phyloP scores from a whole-genome alignment of 805 yeast genomes.

The Ogataea polymorpha region DNA sequence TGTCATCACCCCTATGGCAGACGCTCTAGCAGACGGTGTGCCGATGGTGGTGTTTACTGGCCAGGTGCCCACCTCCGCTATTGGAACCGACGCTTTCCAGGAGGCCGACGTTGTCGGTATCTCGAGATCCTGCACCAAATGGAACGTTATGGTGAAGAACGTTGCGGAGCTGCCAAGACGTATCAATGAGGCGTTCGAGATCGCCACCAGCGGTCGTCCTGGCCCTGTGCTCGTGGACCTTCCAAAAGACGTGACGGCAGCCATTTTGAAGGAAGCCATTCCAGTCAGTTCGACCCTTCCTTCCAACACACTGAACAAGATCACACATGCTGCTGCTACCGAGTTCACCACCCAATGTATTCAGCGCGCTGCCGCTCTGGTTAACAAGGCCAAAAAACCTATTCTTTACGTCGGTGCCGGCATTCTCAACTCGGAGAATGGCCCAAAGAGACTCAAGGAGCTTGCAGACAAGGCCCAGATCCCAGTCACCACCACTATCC shows the following conservation, averaged over 20 bases:
- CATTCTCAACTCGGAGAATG: conserved; percentile 72
- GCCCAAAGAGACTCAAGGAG: conserved; percentile 75
- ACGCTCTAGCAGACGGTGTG: conserved; percentile 95
- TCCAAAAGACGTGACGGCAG: conserved; percentile 97
- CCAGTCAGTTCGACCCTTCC: conserved; percentile 81
- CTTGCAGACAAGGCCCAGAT: conserved; percentile 86
- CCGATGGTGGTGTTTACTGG: conserved; percentile 97
- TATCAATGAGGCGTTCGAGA: conserved; percentile 97
- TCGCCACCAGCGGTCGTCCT: conserved; percentile 93
- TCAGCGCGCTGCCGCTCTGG: conserved; percentile 68
- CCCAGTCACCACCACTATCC: conserved; percentile 95
- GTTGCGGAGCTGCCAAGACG: conserved; percentile 93
- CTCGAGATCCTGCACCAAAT: conserved; percentile 94
- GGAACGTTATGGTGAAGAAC: conserved; percentile 98
- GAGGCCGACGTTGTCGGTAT: conserved; percentile 98
- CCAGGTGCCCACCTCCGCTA: conserved; percentile 92
- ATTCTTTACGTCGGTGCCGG: conserved; percentile 92
- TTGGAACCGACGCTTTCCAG: conserved; percentile 98
- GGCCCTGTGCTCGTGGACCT: conserved; percentile 97
- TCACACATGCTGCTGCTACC: conserved; percentile 67
- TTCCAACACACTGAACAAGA: conserved; percentile 61
- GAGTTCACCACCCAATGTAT: conserved; percentile 75
- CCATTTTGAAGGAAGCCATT: conserved; percentile 79
- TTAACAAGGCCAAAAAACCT: conserved; percentile 84
- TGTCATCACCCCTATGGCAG: conserved; percentile 97